A percentile compares a stretch with the other conserved stretches of the same genome.
These are phyloP conservation scores for Tilletia walkeri DNA, from an alignment of 1,284 basidiomycete genomes.

Conservation along the genomic window DNA sequence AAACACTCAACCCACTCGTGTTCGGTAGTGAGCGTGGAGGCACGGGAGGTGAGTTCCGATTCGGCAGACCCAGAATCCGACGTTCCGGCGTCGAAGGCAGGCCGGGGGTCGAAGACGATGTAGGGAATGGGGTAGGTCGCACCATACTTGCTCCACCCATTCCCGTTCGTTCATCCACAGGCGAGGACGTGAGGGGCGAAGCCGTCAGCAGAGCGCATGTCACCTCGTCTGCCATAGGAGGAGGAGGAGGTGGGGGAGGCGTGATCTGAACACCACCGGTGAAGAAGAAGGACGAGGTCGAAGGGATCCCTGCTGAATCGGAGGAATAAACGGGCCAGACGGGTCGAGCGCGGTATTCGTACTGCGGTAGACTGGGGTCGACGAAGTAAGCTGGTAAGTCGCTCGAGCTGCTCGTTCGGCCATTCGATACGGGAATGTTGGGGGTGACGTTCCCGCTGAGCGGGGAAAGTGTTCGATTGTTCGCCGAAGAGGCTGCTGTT, in stretches of 20 bases:
- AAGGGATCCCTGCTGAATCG: not conserved
- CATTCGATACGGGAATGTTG: no score
- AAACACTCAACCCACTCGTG: not conserved
- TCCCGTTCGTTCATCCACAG: not conserved
- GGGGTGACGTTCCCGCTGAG: not conserved
- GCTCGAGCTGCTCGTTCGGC: not conserved
- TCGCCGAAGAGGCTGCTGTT: no score
- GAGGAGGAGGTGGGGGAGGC: no score
- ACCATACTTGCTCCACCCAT: not conserved
- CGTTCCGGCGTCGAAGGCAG: conserved; percentile 5
- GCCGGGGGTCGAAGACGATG: not conserved
- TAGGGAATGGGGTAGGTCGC: not conserved
- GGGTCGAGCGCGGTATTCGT: conserved; percentile 13
- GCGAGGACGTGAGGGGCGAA: no score
- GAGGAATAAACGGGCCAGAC: not conserved
- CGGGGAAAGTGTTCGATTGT: not conserved
- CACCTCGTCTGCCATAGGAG: no score
- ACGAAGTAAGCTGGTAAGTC: conserved; percentile 11
- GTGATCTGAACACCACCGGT: not conserved
- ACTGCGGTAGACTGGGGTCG: conserved; percentile 8
- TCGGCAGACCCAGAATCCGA: not conserved
- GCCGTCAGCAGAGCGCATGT: no score
- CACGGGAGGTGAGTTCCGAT: conserved; percentile 9
- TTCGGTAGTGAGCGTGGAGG: conserved; percentile 8
- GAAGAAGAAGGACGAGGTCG: not conserved